Base-by-base conservation (phyloP, 2,329 filamentous ascomycete genomes). In the Aspergillus sp. region DNA sequence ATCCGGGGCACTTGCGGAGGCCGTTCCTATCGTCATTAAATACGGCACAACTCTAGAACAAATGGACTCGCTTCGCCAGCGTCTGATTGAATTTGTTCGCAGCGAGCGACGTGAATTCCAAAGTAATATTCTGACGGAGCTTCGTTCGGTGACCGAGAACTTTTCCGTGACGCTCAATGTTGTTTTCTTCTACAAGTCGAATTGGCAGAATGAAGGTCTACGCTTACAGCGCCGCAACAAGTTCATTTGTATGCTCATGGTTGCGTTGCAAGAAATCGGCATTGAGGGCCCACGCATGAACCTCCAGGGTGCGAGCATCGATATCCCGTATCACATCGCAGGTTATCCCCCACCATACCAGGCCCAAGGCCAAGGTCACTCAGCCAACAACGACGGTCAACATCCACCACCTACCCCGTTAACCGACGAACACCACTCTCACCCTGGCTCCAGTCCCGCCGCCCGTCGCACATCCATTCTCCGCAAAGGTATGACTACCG, bases 101-200 rank as follows among this genome's bases (percentile, higher is more conserved):
- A 83, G 83, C 8, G 91, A 98, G 77, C 96, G 96, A 78, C 89
- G 93, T 55, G 93, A 97, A 69, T 96, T 91, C 70, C 89, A 93
- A 66, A 81, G 83, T 60, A 93, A 93, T 63, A 92, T 96, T 56
- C 83, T 96, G 38, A 96, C 91, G 0, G 92, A 96, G 74, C 80
- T 98, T 65, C 85, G 85, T 22, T 85, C 86, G 8, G 87, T 98
- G 51, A 86, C 88, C 22, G 88, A 96, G 66, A 90, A 92, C 36
- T 91, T 93, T 71, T 90, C 89, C 5, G 88, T 96, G 68, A 92
- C 87, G 4, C 83, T 97, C 68, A 97, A 96, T 74, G 86, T 98
- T 56, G 88, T 97, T 68, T 96, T 96, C 80, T 97, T 97, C 80
- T 96, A 97, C 83, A 97, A 97, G 75, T 91, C 89, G 58, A 97